Evolutionary conservation across 148 eudicot species (phyloP), one percentile per base, ranked within the genome.

Genomic region (Chenopodium formosanum): DNA sequence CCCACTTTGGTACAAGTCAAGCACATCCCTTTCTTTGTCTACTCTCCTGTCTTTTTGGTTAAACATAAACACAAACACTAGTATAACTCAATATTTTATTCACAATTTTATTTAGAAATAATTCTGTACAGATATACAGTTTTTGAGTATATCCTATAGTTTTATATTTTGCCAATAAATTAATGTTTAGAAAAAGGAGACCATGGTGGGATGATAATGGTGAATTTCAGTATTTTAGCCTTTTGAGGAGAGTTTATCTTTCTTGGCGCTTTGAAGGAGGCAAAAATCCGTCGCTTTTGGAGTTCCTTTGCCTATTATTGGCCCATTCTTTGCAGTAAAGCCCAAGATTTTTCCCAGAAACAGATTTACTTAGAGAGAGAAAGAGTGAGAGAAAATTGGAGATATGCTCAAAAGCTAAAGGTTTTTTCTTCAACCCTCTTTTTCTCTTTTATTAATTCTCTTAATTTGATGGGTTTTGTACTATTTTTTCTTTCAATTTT

Each of bases 341-440:
- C 73, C 70, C 70, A 81, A 83, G 77, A 77, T 84, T 63, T 69
- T 66, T 23, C 8, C 17, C 10, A 32, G 31, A 64, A 64, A 31
- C 17, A 67, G 50, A 70, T 47, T 74, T 11, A 22, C 9, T 20
- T 74, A 7, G 50, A 73, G 81, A 73, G 82, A 46, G 48, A 76
- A 34, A 17, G 22, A 23, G 53, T 71, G 70, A 69, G 74, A 82
- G 75, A 68, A 7, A 25, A 25, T 70, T 46, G 82, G 82, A 73
- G 84, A 79, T 84, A 88, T 86, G 79, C 82, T 79, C 79, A 58
- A 67, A 72, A 85, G 73, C 76, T 56, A 81, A 83, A 87, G 89
- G 89, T 87, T 37, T 52, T 29, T 40, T 62, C 31, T 79, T 73
- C 22, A 64, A 64, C 37, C 58, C 22, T 37, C 29, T 76, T 80